phyloP scores from a whole-genome alignment of 73 alveolate species.

The Durusdinium trenchii region DNA sequence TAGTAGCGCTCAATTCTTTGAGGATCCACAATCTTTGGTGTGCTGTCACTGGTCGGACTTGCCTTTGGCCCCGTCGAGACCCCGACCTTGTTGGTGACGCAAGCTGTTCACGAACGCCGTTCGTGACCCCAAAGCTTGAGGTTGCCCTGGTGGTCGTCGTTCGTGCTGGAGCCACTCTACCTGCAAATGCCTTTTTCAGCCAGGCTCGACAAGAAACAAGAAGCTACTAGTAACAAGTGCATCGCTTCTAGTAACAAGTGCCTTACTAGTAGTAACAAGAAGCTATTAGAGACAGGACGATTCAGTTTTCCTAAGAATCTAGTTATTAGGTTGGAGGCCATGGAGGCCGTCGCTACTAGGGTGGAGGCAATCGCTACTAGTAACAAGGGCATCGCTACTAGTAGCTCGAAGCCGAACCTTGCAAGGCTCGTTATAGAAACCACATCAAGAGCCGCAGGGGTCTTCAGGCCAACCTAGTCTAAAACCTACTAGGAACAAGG shows the following conservation, averaged over 20 bases:
- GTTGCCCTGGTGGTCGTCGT: conserved; percentile 87
- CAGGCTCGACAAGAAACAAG: conserved; percentile 19
- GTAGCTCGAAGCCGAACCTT: too few relatives aligned
- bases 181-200: conserved; percentile 82
- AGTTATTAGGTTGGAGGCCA: background rate
- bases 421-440: too few relatives aligned
- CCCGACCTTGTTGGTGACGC: background rate
- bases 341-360: too few relatives aligned
- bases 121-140: background rate
- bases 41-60: conserved; percentile 79
- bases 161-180: conserved; percentile 76
- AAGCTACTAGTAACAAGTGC: background rate
- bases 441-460: too few relatives aligned
- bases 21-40: conserved; percentile 81
- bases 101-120: background rate
- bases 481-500: too few relatives aligned
- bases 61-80: conserved; percentile 49
- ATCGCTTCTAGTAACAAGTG: background rate
- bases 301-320: too few relatives aligned
- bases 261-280: too few relatives aligned
- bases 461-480: too few relatives aligned
- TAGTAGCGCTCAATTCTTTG: background rate
- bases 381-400: too few relatives aligned
- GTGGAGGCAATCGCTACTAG: too few relatives aligned
- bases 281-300: background rate